Base-by-base conservation (phyloP, 2,329 filamentous ascomycete species). In the Myriosclerotinia curreyana region DNA sequence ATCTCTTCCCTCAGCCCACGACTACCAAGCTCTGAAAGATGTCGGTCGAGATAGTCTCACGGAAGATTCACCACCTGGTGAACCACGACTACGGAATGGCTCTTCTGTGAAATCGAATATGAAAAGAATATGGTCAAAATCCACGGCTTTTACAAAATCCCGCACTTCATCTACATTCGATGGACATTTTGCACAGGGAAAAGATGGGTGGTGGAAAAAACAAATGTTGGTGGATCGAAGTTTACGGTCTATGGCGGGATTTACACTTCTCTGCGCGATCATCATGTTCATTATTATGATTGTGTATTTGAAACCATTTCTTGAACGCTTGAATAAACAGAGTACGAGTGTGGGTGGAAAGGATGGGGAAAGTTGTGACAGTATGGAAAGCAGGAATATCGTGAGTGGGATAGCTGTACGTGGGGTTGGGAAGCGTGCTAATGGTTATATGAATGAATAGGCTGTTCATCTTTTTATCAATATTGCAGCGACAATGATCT, bases 171-270 rank as follows among this genome's bases (percentile, higher is more conserved):
- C 61, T 6, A 65, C 64, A 1, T 69, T 70, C 46, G 64, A 67
- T 62, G 68, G 67, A 3, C 53, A 64, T n/a, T 69, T 69, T 48
- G 68, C 69, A n/a, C 62, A 68, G 48, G 69, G 66, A 2, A 67
- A 64, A 61, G 65, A 65, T 20, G 69, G 66, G 0, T 67, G 65
- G 67, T 71, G 68, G 68, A 66, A 64, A 53, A 69, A 69, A 50
- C 67, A 69, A 56, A 69, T 69, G 67, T 38, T 71, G 34, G 64
- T 66, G 14, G 68, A 70, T 60, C 62, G 67, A 20, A 69, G 65
- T 66, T 38, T 70, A 28, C 56, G 67, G 36, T 65, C 64, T 7
- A 68, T 69, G 67, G 68, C 68, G 17, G 65, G 38, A 2, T 69
- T 69, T 52, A 69, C 67, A 8, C 50, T 65, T 15, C 17, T 69